phyloP scores from a whole-genome alignment of 371 early-diverging fungal species.

The Syncephalastrum racemosum region DNA sequence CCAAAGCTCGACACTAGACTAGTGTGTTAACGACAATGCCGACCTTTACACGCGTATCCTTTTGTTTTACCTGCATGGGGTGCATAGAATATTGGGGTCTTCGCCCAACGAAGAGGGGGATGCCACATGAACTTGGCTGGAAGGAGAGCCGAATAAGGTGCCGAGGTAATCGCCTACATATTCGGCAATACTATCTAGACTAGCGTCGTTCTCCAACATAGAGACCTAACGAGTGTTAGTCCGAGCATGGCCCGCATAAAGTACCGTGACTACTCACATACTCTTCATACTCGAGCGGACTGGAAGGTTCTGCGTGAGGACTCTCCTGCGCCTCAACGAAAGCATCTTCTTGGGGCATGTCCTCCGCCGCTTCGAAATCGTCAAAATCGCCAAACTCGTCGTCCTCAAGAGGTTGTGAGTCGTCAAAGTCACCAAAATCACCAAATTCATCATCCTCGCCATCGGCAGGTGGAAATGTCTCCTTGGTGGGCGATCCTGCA shows the following conservation, averaged over 20 bases:
- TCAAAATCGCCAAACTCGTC: slow-evolving; percentile 47
- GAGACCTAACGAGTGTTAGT: slow-evolving; percentile 10
- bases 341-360: not conserved
- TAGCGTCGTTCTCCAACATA: slow-evolving; percentile 12
- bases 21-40: not conserved
- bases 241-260: not conserved
- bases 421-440: slow-evolving; percentile 30
- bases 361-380: slow-evolving; percentile 20
- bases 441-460: slow-evolving; percentile 27
- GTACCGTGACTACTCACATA: slow-evolving; percentile 27
- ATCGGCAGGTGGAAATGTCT: not conserved
- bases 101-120: slow-evolving; percentile 8
- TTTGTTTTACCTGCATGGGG: slow-evolving; percentile 30
- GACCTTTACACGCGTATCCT: not conserved
- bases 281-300: slow-evolving; percentile 11
- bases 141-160: slow-evolving; percentile 10
- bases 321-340: slow-evolving; percentile 1
- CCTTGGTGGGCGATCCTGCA: too few species aligned
- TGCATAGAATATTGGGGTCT: slow-evolving; percentile 14
- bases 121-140: not conserved
- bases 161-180: slow-evolving; percentile 21
- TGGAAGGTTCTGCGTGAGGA: slow-evolving; percentile 21
- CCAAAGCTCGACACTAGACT: slow-evolving; percentile 42
- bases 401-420: slow-evolving; percentile 11
- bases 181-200: slow-evolving; percentile 9